phyloP scores from a whole-genome alignment of 2,329 filamentous ascomycete species.

The Fusarium foetens region DNA sequence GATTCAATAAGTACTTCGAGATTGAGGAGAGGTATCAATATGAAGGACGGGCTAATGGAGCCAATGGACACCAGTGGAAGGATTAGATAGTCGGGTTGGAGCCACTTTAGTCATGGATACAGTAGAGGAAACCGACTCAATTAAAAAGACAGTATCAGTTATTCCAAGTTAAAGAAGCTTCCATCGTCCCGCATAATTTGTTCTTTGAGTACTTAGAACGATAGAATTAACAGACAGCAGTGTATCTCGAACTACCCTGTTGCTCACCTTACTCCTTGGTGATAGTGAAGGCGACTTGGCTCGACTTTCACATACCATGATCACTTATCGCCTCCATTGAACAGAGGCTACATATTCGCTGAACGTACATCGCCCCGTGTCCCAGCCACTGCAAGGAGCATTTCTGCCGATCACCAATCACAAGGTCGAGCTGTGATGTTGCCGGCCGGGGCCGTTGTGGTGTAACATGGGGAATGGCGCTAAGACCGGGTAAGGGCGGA shows the following conservation, averaged over 20 bases:
- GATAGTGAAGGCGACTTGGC: background rate
- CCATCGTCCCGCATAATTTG: background rate
- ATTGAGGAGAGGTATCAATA: slow-evolving; percentile 37
- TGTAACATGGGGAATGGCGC: background rate
- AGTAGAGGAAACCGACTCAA: background rate
- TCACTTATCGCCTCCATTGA: background rate
- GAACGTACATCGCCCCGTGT: background rate
- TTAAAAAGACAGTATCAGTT: background rate
- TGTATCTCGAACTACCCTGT: background rate
- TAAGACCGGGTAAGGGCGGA: slow-evolving; percentile 13
- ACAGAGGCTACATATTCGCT: accelerated
- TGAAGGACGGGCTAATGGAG: slow-evolving; percentile 26
- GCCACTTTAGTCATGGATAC: background rate
- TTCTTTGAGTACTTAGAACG: no score
- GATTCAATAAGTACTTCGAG: slow-evolving; percentile 55
- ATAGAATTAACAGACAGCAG: no score
- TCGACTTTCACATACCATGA: background rate
- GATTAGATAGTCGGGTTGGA: background rate
- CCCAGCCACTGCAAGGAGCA: accelerated
- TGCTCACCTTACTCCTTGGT: background rate
- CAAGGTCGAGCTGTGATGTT: background rate
- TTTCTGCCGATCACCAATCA: background rate
- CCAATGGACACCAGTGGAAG: slow-evolving; percentile 29
- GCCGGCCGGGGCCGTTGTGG: background rate
- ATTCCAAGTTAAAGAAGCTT: background rate